These are phyloP conservation scores for Populus trichocarpa DNA, from an alignment of 441 rosid genomes.

Conservation along the genomic window DNA sequence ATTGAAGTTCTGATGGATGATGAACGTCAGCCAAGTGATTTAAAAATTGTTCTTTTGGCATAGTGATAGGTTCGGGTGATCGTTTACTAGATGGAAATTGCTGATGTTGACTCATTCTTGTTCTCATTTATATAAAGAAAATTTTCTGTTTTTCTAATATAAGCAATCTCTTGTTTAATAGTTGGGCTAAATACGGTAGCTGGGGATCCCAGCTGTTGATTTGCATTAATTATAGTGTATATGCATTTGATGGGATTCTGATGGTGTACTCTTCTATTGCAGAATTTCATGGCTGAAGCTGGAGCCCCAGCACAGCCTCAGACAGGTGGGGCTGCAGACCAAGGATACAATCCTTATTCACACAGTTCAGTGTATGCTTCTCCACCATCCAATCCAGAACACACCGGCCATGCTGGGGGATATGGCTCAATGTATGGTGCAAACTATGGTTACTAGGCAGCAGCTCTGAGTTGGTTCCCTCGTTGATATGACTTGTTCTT, in stretches of 20 bases:
- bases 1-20: neutral
- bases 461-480: neutral
- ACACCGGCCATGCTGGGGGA: constrained; percentile 43
- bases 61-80: neutral
- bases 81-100: neutral
- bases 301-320: constrained; percentile 60
- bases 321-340: constrained; percentile 53
- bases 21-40: neutral
- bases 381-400: constrained; percentile 51
- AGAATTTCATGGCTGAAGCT: constrained; percentile 98
- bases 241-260: constrained; percentile 10
- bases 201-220: neutral
- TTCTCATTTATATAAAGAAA: neutral
- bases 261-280: constrained; percentile 23
- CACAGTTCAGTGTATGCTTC: constrained; percentile 62
- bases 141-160: neutral
- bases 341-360: constrained; percentile 75
- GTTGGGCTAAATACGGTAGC: neutral
- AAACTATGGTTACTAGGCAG: constrained; percentile 51
- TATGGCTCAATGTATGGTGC: constrained; percentile 60
- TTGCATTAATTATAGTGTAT: neutral
- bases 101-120: neutral
- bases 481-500: constrained; percentile 2
- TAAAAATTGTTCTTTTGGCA: neutral
- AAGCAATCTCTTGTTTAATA: neutral